Evolutionary conservation across 2,329 filamentous ascomycete species (phyloP).

Genomic region (Phialophora verrucosa): DNA sequence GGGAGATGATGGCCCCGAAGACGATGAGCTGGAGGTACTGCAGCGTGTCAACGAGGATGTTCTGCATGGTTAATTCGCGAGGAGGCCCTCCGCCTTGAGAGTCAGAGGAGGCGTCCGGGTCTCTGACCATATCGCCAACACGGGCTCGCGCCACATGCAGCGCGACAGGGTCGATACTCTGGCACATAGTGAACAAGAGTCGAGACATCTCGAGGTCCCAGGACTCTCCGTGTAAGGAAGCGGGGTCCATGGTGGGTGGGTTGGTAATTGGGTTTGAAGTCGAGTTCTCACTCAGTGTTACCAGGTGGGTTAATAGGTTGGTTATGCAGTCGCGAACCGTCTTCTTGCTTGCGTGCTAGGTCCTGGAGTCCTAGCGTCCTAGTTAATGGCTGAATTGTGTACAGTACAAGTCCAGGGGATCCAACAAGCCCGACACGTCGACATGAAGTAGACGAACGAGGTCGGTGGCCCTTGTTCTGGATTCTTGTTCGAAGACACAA

Average conservation of each 20-base stretch:
- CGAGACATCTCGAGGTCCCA: neutral
- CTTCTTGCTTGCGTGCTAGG: too few relatives aligned
- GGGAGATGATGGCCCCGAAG: neutral
- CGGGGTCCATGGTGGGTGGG: neutral
- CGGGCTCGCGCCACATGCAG: neutral
- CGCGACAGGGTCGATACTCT: neutral
- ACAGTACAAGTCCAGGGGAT: too few relatives aligned
- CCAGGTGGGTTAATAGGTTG: too few relatives aligned
- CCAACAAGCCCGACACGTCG: too few relatives aligned
- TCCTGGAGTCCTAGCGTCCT: too few relatives aligned
- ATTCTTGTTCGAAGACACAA: too few relatives aligned
- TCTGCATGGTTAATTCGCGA: constrained; percentile 8
- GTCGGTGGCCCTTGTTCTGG: too few relatives aligned
- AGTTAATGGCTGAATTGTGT: too few relatives aligned
- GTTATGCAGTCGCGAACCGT: too few relatives aligned
- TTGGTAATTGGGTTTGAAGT: too few relatives aligned
- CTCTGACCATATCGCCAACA: neutral
- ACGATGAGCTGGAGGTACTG: constrained; percentile 6
- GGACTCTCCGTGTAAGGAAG: neutral
- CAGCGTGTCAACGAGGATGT: constrained; percentile 10
- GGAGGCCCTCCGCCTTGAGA: neutral
- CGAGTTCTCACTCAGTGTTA: too few relatives aligned
- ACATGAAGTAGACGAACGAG: too few relatives aligned
- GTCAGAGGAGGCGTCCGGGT: neutral
- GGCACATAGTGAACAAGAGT: neutral